Evolutionary conservation across 768 basidiomycete species (phyloP).

Genomic region (Kwoniella sp.): DNA sequence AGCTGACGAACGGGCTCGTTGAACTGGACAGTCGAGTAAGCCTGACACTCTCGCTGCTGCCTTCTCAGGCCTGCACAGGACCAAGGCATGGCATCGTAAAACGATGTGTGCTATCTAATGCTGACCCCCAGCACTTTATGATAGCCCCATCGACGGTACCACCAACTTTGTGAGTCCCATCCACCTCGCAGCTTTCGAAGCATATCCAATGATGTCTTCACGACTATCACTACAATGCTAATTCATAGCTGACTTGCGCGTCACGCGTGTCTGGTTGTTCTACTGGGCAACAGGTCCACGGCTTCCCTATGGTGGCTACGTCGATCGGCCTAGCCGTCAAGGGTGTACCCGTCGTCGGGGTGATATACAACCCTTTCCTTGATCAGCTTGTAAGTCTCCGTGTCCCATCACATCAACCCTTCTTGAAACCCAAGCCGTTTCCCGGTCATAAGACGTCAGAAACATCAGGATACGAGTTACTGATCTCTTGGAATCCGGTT

Average conservation of each 20-base stretch:
- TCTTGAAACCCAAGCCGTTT: too few relatives aligned
- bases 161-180: conserved; percentile 48
- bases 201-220: too few relatives aligned
- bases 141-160: conserved; percentile 52
- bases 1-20: not conserved
- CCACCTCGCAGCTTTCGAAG: too few relatives aligned
- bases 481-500: not conserved
- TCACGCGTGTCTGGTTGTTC: too few relatives aligned
- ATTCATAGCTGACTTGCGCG: not conserved
- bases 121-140: not conserved
- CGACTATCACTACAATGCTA: too few relatives aligned
- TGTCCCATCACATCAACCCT: too few relatives aligned
- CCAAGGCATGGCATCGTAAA: too few relatives aligned
- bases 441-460: not conserved
- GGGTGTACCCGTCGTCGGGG: conserved; percentile 79
- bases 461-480: not conserved
- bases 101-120: too few relatives aligned
- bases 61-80: too few relatives aligned
- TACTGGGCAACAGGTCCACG: conserved; percentile 47
- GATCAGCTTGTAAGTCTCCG: conserved; percentile 74
- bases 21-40: conserved; percentile 20
- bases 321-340: conserved; percentile 87
- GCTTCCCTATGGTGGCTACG: conserved; percentile 79
- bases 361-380: conserved; percentile 91
- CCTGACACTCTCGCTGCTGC: conserved; percentile 4